These are phyloP conservation scores for Podila clonocystis DNA, from an alignment of 192 early-diverging fungal genomes.

Conservation along the genomic window DNA sequence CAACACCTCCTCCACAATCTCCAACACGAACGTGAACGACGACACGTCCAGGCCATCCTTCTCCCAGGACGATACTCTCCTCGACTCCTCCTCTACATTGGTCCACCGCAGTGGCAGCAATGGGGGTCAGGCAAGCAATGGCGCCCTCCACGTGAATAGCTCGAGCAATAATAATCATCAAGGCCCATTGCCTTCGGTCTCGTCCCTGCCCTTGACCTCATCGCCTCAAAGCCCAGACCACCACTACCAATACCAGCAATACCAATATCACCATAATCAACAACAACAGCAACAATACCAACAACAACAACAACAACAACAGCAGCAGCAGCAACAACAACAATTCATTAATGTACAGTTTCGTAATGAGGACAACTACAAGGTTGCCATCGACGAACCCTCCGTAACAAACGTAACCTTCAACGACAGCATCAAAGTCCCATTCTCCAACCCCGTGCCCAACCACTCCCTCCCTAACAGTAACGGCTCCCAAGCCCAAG, in stretches of 20 bases:
- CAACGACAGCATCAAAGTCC: conserved; percentile 30
- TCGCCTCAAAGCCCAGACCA: conserved; percentile 1
- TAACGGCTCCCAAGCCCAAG: not conserved
- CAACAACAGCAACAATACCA: not conserved
- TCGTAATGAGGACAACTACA: conserved; percentile 17
- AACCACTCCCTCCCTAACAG: not conserved
- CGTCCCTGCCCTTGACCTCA: not conserved
- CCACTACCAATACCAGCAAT: conserved; percentile 12
- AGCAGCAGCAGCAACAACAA: conserved; percentile 3
- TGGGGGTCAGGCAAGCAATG: not conserved
- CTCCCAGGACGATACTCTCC: not conserved
- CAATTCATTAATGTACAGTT: not conserved
- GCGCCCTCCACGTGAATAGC: not conserved
- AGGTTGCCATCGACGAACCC: conserved; percentile 18
- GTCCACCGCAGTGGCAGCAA: not conserved
- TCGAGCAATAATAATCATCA: not conserved
- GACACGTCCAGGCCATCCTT: not conserved
- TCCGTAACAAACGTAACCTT: not conserved
- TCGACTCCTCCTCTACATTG: not conserved
- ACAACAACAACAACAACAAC: not conserved
- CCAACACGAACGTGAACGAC: not conserved
- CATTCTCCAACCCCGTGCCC: not conserved
- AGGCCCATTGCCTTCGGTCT: not conserved
- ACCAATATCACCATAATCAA: conserved; percentile 4
- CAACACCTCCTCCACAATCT: conserved; percentile 10